Evolutionary conservation across 2,329 filamentous ascomycete species (phyloP).

Genomic region (Tolypocladium guangdongense): DNA sequence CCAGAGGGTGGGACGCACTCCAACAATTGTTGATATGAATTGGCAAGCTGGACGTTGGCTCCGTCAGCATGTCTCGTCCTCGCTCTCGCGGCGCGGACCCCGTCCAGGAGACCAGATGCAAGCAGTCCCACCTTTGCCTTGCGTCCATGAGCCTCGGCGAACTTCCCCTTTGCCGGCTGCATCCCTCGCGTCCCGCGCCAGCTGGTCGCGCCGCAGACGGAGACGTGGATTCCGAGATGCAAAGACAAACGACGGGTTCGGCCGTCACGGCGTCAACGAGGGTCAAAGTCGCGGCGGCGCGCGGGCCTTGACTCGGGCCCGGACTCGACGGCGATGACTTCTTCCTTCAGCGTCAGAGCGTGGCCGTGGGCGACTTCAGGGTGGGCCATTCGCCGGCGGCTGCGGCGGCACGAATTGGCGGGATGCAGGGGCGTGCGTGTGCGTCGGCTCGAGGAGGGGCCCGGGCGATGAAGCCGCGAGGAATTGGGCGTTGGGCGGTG

Average conservation of each 20-base stretch:
- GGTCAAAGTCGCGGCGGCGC: background rate
- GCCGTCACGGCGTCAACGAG: background rate
- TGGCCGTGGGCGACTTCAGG: background rate
- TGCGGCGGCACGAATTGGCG: background rate
- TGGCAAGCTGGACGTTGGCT: slow-evolving; percentile 60
- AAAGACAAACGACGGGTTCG: background rate
- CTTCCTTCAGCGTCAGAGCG: background rate
- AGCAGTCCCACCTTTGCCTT: slow-evolving; percentile 44
- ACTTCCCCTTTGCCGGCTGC: slow-evolving; percentile 43
- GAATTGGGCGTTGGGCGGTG: background rate
- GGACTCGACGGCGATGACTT: background rate
- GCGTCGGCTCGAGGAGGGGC: background rate
- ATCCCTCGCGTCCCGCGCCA: slow-evolving; percentile 27
- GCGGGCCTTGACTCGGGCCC: background rate
- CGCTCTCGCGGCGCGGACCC: background rate
- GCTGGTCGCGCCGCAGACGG: background rate
- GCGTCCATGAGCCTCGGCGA: slow-evolving; percentile 44
- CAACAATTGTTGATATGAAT: slow-evolving; percentile 91
- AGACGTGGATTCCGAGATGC: background rate
- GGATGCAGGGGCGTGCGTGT: background rate
- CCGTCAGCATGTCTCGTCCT: background rate
- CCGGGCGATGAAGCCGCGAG: background rate
- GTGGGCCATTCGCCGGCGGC: background rate
- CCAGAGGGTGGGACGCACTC: slow-evolving; percentile 50
- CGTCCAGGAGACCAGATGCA: background rate